Evolutionary conservation across 495 filamentous ascomycete species (phyloP), one percentile per base, ranked within the genome.

Genomic region (Letharia lupina): DNA sequence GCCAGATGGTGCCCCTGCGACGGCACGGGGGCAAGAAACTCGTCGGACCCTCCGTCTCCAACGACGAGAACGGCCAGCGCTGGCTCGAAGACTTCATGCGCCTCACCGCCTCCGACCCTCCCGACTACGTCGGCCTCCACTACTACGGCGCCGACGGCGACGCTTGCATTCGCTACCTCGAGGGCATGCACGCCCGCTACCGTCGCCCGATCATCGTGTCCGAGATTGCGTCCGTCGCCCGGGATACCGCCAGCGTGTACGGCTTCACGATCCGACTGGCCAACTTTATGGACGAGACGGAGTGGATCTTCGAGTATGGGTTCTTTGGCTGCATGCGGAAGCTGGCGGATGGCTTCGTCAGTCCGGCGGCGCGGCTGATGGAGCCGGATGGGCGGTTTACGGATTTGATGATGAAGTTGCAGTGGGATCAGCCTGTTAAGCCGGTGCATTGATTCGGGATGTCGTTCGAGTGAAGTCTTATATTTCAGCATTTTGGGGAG

Each of bases 21-120:
- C 69, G 74, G 33, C 75, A 73, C 68, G 73, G 75, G 60, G 71
- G 75, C 28, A 78, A 76, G 64, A 77, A 78, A 66, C 72, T 81
- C 28, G 75, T 78, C 20, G 70, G 74, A 15, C 77, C 76, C 0
- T 67, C 70, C 0, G 77, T 74, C 65, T 70, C 77, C 3, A 74
- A 69, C 62, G 72, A 82, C 67, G 67, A 69, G 0, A 68, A 68
- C 12, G 79, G 80, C 20, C 70, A 70, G 47, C 66, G 65, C n/a
- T 82, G 79, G 79, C 72, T 81, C 63, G 73, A 71, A 18, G 75
- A 76, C 16, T 82, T 77, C 60, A 80, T 82, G 79, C 70, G 70
- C 2, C 74, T 68, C 35, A 69, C 79, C 10, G n/a, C 57, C 13
- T 69, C 72, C 42, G 50, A 69, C 33, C 73, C 72, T 44, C 80